phyloP scores from a whole-genome alignment of 371 early-diverging fungal genomes.

The Mucor mucedo region DNA sequence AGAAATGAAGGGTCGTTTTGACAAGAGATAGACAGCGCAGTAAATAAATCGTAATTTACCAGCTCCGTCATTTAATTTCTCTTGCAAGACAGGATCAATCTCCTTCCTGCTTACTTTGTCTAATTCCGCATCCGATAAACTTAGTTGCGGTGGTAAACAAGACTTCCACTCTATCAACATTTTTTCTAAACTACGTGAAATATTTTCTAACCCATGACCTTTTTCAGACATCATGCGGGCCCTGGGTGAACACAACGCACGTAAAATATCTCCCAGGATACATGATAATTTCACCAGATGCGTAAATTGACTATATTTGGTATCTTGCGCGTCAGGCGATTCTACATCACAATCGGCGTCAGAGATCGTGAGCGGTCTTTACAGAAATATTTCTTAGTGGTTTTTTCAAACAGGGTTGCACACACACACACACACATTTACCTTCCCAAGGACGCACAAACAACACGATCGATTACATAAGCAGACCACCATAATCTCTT shows the following conservation, averaged over 20 bases:
- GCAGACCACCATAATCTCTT: conserved; percentile 54
- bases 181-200: conserved; percentile 28
- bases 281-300: conserved; percentile 35
- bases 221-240: conserved; percentile 33
- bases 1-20: conserved; percentile 34
- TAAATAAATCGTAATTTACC: conserved; percentile 33
- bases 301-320: conserved; percentile 21
- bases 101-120: conserved; percentile 20
- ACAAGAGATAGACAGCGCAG: conserved; percentile 29
- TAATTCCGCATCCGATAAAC: conserved; percentile 25
- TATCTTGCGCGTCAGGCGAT: conserved; percentile 22
- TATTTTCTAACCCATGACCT: conserved; percentile 26
- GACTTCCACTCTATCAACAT: conserved; percentile 36
- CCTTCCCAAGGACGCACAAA: conserved; percentile 51
- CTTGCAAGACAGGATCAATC: conserved; percentile 17
- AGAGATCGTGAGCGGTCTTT: conserved; percentile 44
- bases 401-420: not conserved
- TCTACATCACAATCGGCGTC: conserved; percentile 55
- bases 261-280: conserved; percentile 43
- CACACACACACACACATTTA: conserved; percentile 10
- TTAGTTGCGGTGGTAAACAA: conserved; percentile 27
- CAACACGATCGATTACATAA: conserved; percentile 49
- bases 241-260: conserved; percentile 41
- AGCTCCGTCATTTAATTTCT: conserved; percentile 41
- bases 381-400: not conserved